Percentiles rank a stretch among this genome's conserved stretches.
Evolutionary conservation across 805 yeast species (phyloP).

Genomic region (Saturnispora saitoi): DNA sequence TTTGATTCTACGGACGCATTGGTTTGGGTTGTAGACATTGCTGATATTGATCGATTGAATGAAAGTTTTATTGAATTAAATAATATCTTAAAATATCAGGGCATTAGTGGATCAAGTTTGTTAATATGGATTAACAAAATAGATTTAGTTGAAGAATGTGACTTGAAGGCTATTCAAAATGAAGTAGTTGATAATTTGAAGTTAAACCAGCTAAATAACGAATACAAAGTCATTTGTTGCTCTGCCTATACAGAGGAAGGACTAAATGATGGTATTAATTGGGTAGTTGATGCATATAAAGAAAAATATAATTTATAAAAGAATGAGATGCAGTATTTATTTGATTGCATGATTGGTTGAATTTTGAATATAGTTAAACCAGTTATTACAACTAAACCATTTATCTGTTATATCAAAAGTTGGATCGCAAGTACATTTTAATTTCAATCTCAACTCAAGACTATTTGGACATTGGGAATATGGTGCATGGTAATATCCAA

Average conservation of each 20-base stretch:
- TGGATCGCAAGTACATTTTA: constrained; percentile 67
- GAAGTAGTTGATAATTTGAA: neutral
- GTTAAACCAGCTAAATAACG: constrained; percentile 28
- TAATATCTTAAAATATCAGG: constrained; percentile 54
- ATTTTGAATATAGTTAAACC: constrained; percentile 4
- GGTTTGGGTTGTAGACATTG: constrained; percentile 82
- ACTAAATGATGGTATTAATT: constrained; percentile 33
- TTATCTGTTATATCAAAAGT: constrained; percentile 60
- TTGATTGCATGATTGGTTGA: neutral
- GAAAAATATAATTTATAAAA: constrained; percentile 28
- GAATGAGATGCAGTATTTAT: neutral
- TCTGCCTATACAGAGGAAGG: constrained; percentile 41
- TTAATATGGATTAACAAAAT: constrained; percentile 66
- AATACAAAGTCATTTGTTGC: constrained; percentile 33
- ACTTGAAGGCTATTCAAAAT: neutral
- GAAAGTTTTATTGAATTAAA: constrained; percentile 63
- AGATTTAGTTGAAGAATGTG: constrained; percentile 40
- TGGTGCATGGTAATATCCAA: constrained; percentile 77
- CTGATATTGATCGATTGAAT: constrained; percentile 61
- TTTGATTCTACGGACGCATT: constrained; percentile 89
- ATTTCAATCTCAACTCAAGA: constrained; percentile 38
- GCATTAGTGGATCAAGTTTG: constrained; percentile 61
- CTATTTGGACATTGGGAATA: constrained; percentile 73
- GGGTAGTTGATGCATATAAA: constrained; percentile 35
- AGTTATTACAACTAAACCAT: constrained; percentile 30